phyloP scores from a whole-genome alignment of 768 basidiomycete genomes.

The Pisolithus tinctorius region DNA sequence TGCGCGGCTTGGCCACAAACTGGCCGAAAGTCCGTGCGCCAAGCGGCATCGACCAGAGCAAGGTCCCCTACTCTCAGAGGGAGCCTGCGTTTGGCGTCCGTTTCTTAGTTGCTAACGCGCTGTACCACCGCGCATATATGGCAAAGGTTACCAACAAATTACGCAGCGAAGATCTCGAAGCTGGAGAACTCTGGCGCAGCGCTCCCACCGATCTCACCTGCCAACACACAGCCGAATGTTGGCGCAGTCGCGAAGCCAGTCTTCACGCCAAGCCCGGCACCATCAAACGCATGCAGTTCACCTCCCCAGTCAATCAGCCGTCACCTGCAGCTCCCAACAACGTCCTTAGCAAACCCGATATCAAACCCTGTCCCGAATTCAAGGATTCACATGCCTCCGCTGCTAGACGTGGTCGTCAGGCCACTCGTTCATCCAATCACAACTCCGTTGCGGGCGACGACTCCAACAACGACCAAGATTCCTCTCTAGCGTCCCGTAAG shows the following conservation, averaged over 20 bases:
- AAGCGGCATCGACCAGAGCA: conserved; percentile 86
- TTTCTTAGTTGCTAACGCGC: conserved; percentile 92
- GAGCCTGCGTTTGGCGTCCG: conserved; percentile 89
- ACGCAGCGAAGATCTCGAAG: conserved; percentile 74
- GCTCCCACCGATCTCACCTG: conserved; percentile 75
- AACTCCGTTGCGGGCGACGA: conserved; percentile 25
- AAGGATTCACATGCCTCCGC: conserved; percentile 33
- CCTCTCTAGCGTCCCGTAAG: conserved; percentile 14
- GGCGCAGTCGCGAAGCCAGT: conserved; percentile 68
- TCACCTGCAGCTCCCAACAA: conserved; percentile 39
- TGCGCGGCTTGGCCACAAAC: conserved; percentile 90
- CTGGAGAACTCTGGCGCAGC: conserved; percentile 75
- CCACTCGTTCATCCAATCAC: conserved; percentile 23
- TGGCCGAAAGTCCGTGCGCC: conserved; percentile 87
- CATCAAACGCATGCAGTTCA: conserved; percentile 87
- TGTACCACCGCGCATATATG: conserved; percentile 91
- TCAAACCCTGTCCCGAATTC: conserved; percentile 61
- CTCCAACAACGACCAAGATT: conserved; percentile 5
- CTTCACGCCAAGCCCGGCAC: conserved; percentile 59
- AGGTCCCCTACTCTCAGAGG: conserved; percentile 88
- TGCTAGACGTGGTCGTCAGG: conserved; percentile 32
- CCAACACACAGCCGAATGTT: conserved; percentile 77
- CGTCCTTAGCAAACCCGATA: conserved; percentile 55
- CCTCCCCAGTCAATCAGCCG: conserved; percentile 77
- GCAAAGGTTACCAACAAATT: conserved; percentile 38